Conservation (phyloP, 106 monocot species). For the Phalaenopsis equestris region DNA sequence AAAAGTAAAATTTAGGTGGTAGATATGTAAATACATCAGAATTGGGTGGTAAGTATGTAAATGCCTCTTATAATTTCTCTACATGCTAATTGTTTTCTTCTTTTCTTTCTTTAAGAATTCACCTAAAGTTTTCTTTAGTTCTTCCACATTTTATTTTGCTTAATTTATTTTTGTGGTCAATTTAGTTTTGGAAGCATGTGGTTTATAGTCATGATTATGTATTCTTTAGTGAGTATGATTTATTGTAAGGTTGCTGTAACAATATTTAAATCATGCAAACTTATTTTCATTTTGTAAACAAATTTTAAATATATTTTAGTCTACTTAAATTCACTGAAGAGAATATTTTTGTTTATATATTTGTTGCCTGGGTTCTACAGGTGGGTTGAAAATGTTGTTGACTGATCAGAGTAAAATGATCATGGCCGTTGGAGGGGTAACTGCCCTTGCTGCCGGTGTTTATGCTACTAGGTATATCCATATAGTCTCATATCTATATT, state of each 20-base stretch:
- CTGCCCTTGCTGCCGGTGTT: constrained; percentile 92
- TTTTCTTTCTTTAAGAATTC: neutral
- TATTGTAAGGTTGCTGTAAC: neutral
- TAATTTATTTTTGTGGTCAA: neutral
- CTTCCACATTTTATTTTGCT: neutral
- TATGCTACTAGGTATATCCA: constrained; percentile 75
- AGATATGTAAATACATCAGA: no score
- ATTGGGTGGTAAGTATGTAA: no score
- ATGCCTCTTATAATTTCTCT: neutral
- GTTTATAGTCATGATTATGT: neutral
- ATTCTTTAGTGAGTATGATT: neutral
- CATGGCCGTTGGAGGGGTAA: constrained; percentile 89
- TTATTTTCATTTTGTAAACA: neutral
- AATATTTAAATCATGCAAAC: neutral
- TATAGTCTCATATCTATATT: neutral
- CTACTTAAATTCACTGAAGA: neutral
- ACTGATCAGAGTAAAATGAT: constrained; percentile 72
- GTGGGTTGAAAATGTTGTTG: constrained; percentile 64
- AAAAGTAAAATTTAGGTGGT: no score
- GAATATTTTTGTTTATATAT: neutral
- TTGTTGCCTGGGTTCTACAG: constrained; percentile 18
- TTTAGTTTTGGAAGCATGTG: neutral
- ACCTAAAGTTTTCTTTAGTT: neutral
- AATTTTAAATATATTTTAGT: neutral
- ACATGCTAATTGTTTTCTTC: neutral